Evolutionary conservation across 2,329 filamentous ascomycete species (phyloP), one percentile per base, ranked within the genome.

Genomic region (Corynespora cassiicola): DNA sequence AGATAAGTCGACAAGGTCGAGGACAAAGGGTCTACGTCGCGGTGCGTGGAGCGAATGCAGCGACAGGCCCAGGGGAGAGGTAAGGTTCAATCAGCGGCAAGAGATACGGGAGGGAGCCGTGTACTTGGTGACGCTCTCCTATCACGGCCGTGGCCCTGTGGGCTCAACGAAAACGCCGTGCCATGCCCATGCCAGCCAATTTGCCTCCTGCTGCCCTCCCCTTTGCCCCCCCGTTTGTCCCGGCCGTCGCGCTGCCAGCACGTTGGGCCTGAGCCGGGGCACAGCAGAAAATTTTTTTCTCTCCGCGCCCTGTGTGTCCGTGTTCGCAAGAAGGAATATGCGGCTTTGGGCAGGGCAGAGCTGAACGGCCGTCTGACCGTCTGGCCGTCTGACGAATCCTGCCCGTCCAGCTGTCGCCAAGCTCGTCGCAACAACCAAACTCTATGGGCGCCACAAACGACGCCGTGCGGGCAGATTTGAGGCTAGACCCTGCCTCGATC

Each of bases 391-490:
- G 31, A 17, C 25, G 17, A 41, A 41, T 30, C 19, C 17, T 25
- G 17, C 25, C 27, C 28, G 18, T 26, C 25, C 22, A 29, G 33
- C 21, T 23, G 25, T 34, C 23, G 17, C 15, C 33, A 34, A 23
- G 33, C 22, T 19, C 35, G 39, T 34, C 22, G 35, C 34, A 43
- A 39, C 19, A 31, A 9, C 10, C 5, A 34, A 43, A 39, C 5
- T 39, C 19, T 30, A 39, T 31, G 11, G 10, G 30, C 35, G 40
- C 40, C 35, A 39, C 35, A 35, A 8, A 31, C 18, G 26, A 23
- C 27, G 34, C 33, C 39, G 24, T 29, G 29, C 21, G 35, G 29
- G 9, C 22, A 10, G 18, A 14, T 7, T 19, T 11, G 25, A 20
- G 28, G 35, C 35, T 31, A 34, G 31, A 25, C 19, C 40, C 40